Evolutionary conservation across 1,139 yeast species (phyloP), one percentile per base, ranked within the genome.

Genomic region (Debaryomycetaceae sp.): DNA sequence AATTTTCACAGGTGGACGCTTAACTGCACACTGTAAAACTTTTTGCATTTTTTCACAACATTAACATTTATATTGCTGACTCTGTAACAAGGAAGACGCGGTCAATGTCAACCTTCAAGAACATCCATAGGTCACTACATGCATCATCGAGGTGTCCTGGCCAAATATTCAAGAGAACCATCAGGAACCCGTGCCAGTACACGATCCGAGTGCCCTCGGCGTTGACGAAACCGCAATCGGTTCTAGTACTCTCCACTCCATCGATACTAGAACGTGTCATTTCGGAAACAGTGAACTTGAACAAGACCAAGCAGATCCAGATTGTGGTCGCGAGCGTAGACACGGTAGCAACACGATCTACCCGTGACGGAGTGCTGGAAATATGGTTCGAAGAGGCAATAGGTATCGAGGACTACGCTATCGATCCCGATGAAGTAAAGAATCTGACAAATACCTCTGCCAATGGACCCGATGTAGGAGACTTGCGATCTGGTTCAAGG

Each of bases 271-370:
- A 57, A 5, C 38, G 39, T 2, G 51, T 57, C 13, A 56, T 66
- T 4, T 50, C 52, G 18, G 47, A 53, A 29, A 41, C 66, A 11
- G 52, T 62, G 5, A 34, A 41, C 1, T 39, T 61, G n/a, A 43
- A 49, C 37, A 48, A 52, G 26, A 24, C 37, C 13, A 43, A 51
- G 5, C 40, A 51, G 4, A 28, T 67, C n/a, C 71, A 67, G 38
- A 53, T 67, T 0, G 44, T 66, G 5, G 68, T 64, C 10, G 73
- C 70, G 0, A 71, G 74, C 6, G 55, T 68, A 4, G 76, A 71
- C 36, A 53, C 71, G 2, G 53, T 68, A 11, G 47, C 40, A 5
- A 64, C 62, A 13, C 45, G 51, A 27, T 58, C 62, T 1, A 45
- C 46, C 8, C 44, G 68, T 25, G 50, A 60, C 35, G 76, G 73